Evolutionary conservation across 1,139 yeast genomes (phyloP).

Genomic region (Yamadazyma epiphylla): DNA sequence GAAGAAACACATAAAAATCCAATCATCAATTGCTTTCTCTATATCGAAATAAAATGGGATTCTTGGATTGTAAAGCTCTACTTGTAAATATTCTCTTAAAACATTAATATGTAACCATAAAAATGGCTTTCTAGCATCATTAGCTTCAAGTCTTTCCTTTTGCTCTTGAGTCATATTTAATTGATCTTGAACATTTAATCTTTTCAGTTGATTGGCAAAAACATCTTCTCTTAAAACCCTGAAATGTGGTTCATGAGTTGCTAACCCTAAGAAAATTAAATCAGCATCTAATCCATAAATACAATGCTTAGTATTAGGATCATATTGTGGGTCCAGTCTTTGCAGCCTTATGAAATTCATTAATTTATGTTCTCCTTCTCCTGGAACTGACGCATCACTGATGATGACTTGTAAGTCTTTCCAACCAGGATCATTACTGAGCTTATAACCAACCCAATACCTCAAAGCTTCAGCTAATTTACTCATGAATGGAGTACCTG

Average conservation of each 20-base stretch:
- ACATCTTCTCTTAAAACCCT: constrained; percentile 93
- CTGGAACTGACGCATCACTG: constrained; percentile 98
- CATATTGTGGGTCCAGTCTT: constrained; percentile 68
- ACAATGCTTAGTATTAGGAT: constrained; percentile 90
- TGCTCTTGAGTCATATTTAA: constrained; percentile 61
- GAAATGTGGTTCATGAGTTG: constrained; percentile 96
- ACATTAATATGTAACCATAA: constrained; percentile 91
- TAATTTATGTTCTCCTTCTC: constrained; percentile 98
- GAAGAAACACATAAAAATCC: constrained; percentile 98
- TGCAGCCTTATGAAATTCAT: constrained; percentile 90
- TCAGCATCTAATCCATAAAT: constrained; percentile 98
- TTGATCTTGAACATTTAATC: constrained; percentile 48
- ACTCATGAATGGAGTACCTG: constrained; percentile 98
- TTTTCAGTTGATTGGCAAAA: constrained; percentile 62
- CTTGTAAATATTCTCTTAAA: constrained; percentile 80
- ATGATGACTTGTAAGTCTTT: constrained; percentile 76
- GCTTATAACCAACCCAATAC: constrained; percentile 88
- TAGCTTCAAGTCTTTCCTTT: constrained; percentile 47
- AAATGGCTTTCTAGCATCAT: constrained; percentile 77
- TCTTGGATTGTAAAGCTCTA: constrained; percentile 72
- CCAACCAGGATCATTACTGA: constrained; percentile 91
- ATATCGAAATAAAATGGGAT: constrained; percentile 75
- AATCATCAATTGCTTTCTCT: constrained; percentile 96
- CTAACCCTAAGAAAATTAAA: constrained; percentile 92
- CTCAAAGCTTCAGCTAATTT: constrained; percentile 78